Evolutionary conservation across 148 eudicot species (phyloP), one percentile per base, ranked within the genome.

Genomic region (Gaultheria prostrata): DNA sequence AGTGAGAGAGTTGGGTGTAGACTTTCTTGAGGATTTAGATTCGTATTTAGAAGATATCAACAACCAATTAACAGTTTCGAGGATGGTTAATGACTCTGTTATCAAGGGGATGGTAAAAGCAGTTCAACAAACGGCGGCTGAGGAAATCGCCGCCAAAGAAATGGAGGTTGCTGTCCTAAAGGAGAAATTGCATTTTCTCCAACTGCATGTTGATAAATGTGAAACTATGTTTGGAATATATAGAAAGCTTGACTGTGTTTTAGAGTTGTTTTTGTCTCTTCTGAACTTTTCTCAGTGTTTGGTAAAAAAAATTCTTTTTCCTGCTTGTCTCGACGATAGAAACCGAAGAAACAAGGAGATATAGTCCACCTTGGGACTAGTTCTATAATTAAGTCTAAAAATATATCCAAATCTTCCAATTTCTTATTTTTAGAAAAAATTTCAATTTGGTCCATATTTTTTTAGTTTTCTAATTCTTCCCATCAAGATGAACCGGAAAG

Each of bases 71-170:
- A 86, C 82, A 50, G 82, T 96, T 78, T 91, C 97, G 8, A 85
- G 98, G 86, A 90, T 93, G 97, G 98, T 97, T 30, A 91, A 85
- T 83, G 94, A 93, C 77, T 91, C 99, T 13, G 89, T 96, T 61
- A 90, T 89, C 30, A 94, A 90, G 84, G 99, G 97, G 18, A 89
- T 94, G 86, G 89, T 93, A 39, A 89, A 78, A 83, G 99, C 95
- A 0, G 91, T 94, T 71, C 92, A 92, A 74, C 90, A 92, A 83
- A 90, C 91, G 84, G 94, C 93, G 9, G 89, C 85, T 28, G 95
- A 91, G 83, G 87, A 76, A 75, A 87, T 93, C 35, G 86, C 87
- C 11, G 86, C 85, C 1, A 97, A 93, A 84, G 95, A 93, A 45
- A 30, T 85, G 82, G 95, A 92, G 78, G 39, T 94, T 65, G 89